Evolutionary conservation across 768 basidiomycete species (phyloP), one percentile per base, ranked within the genome.

Genomic region (Calocybe indica): DNA sequence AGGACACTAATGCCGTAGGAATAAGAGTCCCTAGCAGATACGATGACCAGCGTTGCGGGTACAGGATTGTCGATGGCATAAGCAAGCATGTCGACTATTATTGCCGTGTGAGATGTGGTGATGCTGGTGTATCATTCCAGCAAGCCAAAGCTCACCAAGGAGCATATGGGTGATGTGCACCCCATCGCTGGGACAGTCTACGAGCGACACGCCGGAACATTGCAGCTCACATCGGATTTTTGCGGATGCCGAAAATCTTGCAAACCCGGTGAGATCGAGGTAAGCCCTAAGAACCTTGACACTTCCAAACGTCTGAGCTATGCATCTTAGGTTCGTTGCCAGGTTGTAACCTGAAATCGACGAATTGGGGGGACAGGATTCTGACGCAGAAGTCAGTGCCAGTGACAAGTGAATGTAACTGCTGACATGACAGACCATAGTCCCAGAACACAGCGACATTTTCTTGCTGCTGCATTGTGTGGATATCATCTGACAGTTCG

Each of bases 271-370:
- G 13, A 73, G 54, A 51, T 79, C 73, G 35, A 76, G 59, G 58
- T 82, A 82, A 6, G 77, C 78, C 53, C 73, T 78, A 64, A 82
- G 80, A 0, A 68, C 58, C 5, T 65, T 72, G 3, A 79, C 64
- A 46, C 61, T 66, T 36, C 79, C 79, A 54, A 71, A 77, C 4
- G 63, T 46, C 42, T 72, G 70, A 2, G 76, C 72, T n/a, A 78
- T 52, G 13, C 62, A 59, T 22, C 70, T 64, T 5, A 81, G 70
- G 39, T 66, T 70, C 49, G 72, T 64, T 3, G 70, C 70, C 13
- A 76, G 60, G 12, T 64, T 60, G 51, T 68, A 72, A 8, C 74
- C 71, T 4, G 76, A 64, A 8, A 61, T 56, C 34, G 47, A 66
- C 15, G 65, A 56, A n/a, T 71, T 60, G 13, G 65, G 49, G 0